These are phyloP conservation scores for Hanseniaspora singularis DNA, from an alignment of 805 yeast species.

Conservation along the genomic window DNA sequence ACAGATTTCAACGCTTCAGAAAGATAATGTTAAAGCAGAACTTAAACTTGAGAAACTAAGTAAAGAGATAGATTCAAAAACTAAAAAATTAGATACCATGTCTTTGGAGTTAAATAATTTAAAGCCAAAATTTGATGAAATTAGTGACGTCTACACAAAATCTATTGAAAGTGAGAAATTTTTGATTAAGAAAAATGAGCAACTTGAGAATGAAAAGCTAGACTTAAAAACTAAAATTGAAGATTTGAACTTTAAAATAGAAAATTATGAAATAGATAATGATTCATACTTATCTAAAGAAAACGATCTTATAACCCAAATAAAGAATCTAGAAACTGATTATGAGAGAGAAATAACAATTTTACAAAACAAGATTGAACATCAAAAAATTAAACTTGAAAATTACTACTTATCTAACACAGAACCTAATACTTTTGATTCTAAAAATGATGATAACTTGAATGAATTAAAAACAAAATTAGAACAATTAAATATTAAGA, in stretches of 20 bases:
- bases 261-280: slow-evolving; percentile 23
- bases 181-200: slow-evolving; percentile 20
- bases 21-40: slow-evolving; percentile 34
- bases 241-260: slow-evolving; percentile 19
- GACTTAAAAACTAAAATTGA: slow-evolving; percentile 32
- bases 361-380: slow-evolving; percentile 61
- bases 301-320: not conserved
- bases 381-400: slow-evolving; percentile 52
- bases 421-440: not conserved
- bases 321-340: slow-evolving; percentile 25
- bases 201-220: slow-evolving; percentile 10
- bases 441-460: not conserved
- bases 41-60: slow-evolving; percentile 23
- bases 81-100: slow-evolving; percentile 21
- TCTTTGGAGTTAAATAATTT: slow-evolving; percentile 23
- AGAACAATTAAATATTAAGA: slow-evolving; percentile 62
- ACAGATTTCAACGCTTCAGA: slow-evolving; percentile 49
- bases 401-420: slow-evolving; percentile 15
- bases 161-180: slow-evolving; percentile 11
- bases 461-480: slow-evolving; percentile 55
- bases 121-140: slow-evolving; percentile 17
- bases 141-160: slow-evolving; percentile 20
- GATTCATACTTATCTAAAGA: slow-evolving; percentile 13
- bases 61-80: slow-evolving; percentile 18
- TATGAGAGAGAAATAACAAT: slow-evolving; percentile 38